Evolutionary conservation across 2,329 filamentous ascomycete genomes (phyloP), one percentile per base, ranked within the genome.

Genomic region (Fusarium coffeatum): DNA sequence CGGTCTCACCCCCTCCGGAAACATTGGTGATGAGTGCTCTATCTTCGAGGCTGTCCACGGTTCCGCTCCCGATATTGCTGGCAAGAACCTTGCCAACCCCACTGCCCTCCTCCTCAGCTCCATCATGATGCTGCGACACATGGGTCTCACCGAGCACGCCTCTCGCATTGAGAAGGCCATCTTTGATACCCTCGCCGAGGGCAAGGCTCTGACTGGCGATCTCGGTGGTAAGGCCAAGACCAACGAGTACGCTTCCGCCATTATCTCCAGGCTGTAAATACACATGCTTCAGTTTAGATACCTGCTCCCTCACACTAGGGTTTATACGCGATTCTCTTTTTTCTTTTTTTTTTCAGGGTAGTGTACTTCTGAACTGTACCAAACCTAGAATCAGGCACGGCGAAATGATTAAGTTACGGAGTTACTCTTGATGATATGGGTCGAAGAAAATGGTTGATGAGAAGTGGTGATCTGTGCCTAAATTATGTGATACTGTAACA

Each of bases 51-150:
- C 96, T 77, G 96, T 99, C 78, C 96, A 99, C 87, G 95, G 95
- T 77, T 97, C 94, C 73, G 95, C 95, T 65, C 95, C 95, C 66
- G 95, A 98, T 83, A 98, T 98, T 81, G 94, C 93, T 72, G 95
- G 95, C 83, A 94, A 98, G 89, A 92, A 89, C 74, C 91, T 98
- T 75, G 96, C 96, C 78, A 99, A 99, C 89, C 96, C 96, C 69
- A 98, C 96, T 67, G 96, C 96, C 64, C 90, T 99, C 76, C 90
- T 99, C 72, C 92, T 98, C 78, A 93, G 89, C 83, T 97, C 93
- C 82, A 96, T 98, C 86, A 98, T 99, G 96, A 98, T 99, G 96
- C 85, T 99, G 88, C 91, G 96, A 83, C 96, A 99, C 86, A 98
- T 99, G 95, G 90, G 92, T 78, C 88, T 99, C 72, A 90, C 85